These are phyloP conservation scores for Blastocrithidia nonstop DNA, from an alignment of 208 protist genomes.

Conservation along the genomic window DNA sequence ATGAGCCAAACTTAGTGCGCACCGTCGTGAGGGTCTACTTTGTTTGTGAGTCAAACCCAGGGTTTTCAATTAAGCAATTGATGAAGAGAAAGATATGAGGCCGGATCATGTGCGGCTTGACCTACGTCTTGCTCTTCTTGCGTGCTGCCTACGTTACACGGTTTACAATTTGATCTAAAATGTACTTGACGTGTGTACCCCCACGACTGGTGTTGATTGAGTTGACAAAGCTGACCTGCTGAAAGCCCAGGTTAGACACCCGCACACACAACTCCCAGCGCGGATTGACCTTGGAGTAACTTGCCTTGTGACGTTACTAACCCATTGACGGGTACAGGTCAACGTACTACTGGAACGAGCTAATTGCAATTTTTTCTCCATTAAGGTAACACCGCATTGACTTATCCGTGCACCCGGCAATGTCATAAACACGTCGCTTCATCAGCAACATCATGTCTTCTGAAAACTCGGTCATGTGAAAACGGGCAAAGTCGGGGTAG, in stretches of 20 bases:
- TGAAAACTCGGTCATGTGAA: constrained; percentile 92
- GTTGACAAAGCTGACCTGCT: constrained; percentile 99
- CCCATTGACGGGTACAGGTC: constrained; percentile 89
- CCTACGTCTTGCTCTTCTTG: constrained; percentile 94
- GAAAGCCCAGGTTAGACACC: constrained; percentile 87
- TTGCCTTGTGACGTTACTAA: constrained; percentile 57
- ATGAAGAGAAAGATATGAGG: constrained; percentile 98
- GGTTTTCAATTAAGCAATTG: constrained; percentile 99
- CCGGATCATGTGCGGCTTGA: constrained; percentile 96
- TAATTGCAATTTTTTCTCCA: constrained; percentile 83
- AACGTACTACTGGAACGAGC: constrained; percentile 96
- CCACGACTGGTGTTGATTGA: constrained; percentile 97
- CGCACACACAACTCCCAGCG: constrained; percentile 96
- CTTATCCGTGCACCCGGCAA: constrained; percentile 93
- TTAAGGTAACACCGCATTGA: constrained; percentile 94
- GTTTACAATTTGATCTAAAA: constrained; percentile 91
- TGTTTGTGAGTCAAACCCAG: constrained; percentile 99
- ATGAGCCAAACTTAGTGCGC: constrained; percentile 92
- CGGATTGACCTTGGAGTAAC: constrained; percentile 81
- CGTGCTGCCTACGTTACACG: constrained; percentile 84
- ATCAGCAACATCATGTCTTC: constrained; percentile 96
- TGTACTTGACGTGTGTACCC: constrained; percentile 98
- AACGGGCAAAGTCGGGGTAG: constrained; percentile 95
- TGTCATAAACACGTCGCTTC: constrained; percentile 96
- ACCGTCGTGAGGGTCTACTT: constrained; percentile 98